These are phyloP conservation scores for Coriaria nepalensis DNA, from an alignment of 306 rosid species.

Conservation along the genomic window DNA sequence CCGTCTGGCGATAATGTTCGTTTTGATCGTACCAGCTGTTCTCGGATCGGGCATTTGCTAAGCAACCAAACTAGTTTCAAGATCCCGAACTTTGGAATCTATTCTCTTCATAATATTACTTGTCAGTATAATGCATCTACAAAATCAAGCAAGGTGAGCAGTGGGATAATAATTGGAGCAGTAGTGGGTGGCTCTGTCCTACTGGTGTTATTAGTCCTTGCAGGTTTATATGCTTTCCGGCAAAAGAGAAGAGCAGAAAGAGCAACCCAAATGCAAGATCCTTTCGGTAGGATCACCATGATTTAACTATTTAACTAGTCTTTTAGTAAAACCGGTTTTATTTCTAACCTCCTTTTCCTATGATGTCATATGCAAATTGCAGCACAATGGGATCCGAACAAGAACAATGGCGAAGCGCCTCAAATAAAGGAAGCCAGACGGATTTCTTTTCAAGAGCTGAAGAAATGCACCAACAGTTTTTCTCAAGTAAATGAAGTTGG, in stretches of 20 bases:
- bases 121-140: conserved; percentile 7
- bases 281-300: conserved; percentile 23
- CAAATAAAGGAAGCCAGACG: conserved; percentile 52
- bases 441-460: conserved; percentile 60
- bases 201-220: conserved; percentile 30
- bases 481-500: conserved; percentile 37
- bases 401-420: conserved; percentile 29
- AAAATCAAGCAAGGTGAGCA: conserved; percentile 19
- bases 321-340: too few relatives aligned
- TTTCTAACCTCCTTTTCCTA: too few relatives aligned
- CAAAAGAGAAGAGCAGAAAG: conserved; percentile 35
- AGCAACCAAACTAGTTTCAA: conserved; percentile 39
- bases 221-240: conserved; percentile 32
- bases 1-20: conserved; percentile 24
- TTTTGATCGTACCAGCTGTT: conserved; percentile 34
- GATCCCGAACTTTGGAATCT: conserved; percentile 45
- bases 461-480: conserved; percentile 41
- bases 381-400: conserved; percentile 34
- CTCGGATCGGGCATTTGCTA: conserved; percentile 25
- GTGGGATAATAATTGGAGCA: conserved; percentile 46
- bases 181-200: conserved; percentile 43
- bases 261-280: conserved; percentile 25
- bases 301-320: too few relatives aligned
- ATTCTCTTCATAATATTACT: conserved; percentile 8
- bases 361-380: too few relatives aligned